Evolutionary conservation across 208 protist genomes (phyloP).

Genomic region (Endotrypanum monterogeii): DNA sequence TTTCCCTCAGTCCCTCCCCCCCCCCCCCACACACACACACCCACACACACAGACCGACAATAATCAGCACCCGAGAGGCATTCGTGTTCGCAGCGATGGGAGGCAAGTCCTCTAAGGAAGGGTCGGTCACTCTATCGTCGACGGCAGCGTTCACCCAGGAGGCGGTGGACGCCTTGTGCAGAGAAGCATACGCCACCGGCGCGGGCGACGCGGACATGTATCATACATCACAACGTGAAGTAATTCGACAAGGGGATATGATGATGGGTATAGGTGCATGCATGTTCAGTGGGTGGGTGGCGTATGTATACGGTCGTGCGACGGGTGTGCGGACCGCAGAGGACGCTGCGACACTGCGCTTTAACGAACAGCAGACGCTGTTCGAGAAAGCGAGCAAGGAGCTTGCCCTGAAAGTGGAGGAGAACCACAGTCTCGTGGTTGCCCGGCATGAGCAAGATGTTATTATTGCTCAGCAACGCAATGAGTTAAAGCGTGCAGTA

Average conservation of each 20-base stretch:
- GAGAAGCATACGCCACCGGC: conserved; percentile 46
- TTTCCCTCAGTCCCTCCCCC: not conserved
- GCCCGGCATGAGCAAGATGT: conserved; percentile 24
- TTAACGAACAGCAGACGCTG: conserved; percentile 19
- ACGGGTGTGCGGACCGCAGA: conserved; percentile 11
- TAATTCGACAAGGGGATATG: conserved; percentile 25
- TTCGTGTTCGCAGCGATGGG: conserved; percentile 13
- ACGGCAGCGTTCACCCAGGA: conserved; percentile 4
- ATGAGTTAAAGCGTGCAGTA: conserved; percentile 19
- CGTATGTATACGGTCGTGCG: conserved; percentile 38
- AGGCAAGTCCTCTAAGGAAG: conserved; percentile 5
- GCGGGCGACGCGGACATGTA: conserved; percentile 35
- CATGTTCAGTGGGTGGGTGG: conserved; percentile 30
- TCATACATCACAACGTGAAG: conserved; percentile 34
- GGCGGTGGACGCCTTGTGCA: conserved; percentile 34
- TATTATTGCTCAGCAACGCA: conserved; percentile 18
- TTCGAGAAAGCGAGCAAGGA: conserved; percentile 22
- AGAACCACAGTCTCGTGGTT: conserved; percentile 11
- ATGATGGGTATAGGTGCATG: conserved; percentile 26
- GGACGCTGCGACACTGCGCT: conserved; percentile 9
- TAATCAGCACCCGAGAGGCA: not conserved
- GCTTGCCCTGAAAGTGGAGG: conserved; percentile 7
- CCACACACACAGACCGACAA: not conserved
- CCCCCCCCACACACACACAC: not conserved
- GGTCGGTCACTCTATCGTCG: not conserved